Conservation (phyloP, 1,284 basidiomycete species). For the Earliella scabrosa region DNA sequence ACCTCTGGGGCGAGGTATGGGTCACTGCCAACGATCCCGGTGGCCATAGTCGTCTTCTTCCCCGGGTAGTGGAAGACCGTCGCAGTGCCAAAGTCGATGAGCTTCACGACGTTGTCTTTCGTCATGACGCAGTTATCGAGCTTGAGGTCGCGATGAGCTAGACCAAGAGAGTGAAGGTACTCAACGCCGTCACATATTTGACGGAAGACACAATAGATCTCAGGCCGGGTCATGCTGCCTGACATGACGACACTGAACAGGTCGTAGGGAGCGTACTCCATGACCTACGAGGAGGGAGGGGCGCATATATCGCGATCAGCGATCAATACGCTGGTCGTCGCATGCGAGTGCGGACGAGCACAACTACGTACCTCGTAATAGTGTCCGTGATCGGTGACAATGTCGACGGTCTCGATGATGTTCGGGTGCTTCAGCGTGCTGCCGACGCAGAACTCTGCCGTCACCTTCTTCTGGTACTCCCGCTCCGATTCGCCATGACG, state of each 20-base stretch:
- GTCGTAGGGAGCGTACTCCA: conserved; percentile 99
- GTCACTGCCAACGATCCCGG: conserved; percentile 96
- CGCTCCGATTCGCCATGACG: conserved; percentile 88
- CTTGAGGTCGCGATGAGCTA: conserved; percentile 98
- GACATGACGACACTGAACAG: conserved; percentile 99
- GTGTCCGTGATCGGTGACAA: conserved; percentile 96
- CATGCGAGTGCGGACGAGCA: neutral
- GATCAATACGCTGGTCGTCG: neutral
- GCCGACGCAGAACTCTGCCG: conserved; percentile 98
- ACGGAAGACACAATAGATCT: conserved; percentile 99
- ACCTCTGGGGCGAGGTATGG: conserved; percentile 99
- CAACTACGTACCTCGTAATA: conserved; percentile 86
- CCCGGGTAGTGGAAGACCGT: conserved; percentile 99
- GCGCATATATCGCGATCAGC: conserved; percentile 20
- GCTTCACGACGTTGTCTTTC: conserved; percentile 90
- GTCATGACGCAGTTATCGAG: conserved; percentile 99
- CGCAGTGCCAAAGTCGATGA: conserved; percentile 99
- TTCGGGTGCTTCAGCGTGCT: conserved; percentile 95
- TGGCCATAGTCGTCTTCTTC: conserved; percentile 79
- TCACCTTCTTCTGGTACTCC: conserved; percentile 99
- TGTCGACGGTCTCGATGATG: conserved; percentile 98
- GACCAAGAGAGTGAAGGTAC: conserved; percentile 96
- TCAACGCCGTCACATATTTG: conserved; percentile 99
- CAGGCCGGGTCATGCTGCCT: conserved; percentile 96
- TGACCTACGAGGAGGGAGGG: conserved; percentile 63